Conservation (phyloP, 305 asterid species). For the Plantago coronopus region DNA sequence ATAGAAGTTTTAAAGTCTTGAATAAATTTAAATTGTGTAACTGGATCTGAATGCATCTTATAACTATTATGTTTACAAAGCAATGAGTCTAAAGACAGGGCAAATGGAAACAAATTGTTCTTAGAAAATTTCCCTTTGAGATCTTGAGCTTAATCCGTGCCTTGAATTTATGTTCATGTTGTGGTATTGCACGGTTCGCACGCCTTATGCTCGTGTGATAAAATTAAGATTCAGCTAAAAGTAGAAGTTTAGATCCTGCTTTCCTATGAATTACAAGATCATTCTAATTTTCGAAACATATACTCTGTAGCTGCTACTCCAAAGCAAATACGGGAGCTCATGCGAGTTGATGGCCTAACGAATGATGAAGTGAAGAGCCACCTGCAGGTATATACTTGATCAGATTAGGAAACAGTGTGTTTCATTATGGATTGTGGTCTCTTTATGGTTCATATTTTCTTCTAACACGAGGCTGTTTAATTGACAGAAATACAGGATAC, state of each 20-base stretch:
- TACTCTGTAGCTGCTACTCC: constrained; percentile 43
- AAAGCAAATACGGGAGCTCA: constrained; percentile 38
- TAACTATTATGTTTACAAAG: no score
- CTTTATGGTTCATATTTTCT: neutral
- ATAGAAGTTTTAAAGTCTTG: no score
- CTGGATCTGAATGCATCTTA: no score
- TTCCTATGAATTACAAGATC: neutral
- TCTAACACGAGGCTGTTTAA: neutral
- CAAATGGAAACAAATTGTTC: no score
- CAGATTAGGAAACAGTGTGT: neutral
- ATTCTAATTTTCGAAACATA: neutral
- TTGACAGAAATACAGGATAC: constrained; percentile 43
- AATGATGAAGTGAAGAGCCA: constrained; percentile 55
- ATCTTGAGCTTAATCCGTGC: neutral
- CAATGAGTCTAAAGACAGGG: no score
- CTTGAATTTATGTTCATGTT: neutral
- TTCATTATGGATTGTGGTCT: no score
- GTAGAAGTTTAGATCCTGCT: neutral
- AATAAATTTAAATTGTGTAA: no score
- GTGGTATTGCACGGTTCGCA: no score
- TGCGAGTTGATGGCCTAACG: constrained; percentile 47
- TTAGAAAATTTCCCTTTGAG: no score
- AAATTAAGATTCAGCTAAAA: neutral
- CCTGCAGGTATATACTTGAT: constrained; percentile 33
- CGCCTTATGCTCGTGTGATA: neutral